Conservation (phyloP, 2,329 filamentous ascomycete genomes). For the Ophiostoma sp. region DNA sequence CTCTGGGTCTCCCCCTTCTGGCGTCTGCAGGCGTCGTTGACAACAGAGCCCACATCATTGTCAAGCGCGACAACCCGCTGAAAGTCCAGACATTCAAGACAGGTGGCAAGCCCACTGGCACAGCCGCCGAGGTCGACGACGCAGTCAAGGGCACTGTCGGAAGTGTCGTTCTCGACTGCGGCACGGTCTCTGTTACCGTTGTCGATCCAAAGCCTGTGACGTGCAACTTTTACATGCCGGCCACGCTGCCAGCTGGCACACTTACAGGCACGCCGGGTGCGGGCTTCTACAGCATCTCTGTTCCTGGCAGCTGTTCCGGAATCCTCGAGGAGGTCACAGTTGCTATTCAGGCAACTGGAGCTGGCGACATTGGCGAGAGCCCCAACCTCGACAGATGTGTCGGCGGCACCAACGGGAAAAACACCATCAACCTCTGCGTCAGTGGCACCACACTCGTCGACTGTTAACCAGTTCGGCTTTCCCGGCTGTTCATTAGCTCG, state of each 20-base stretch:
- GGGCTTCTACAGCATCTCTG: background rate
- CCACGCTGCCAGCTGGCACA: background rate
- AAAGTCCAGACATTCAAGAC: background rate
- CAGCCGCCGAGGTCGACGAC: background rate
- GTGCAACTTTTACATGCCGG: background rate
- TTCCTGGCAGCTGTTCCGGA: background rate
- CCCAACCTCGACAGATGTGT: slow-evolving; percentile 12
- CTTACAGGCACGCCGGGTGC: background rate
- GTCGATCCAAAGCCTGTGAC: background rate
- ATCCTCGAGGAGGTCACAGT: background rate
- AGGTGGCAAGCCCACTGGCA: background rate
- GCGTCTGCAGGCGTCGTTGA: background rate
- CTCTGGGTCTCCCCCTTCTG: background rate
- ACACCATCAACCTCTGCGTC: background rate
- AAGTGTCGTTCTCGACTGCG: background rate
- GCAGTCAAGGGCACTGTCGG: background rate
- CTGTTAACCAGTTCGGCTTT: background rate
- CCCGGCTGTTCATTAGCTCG: background rate
- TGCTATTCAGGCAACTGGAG: background rate
- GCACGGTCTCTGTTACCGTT: background rate
- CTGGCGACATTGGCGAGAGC: slow-evolving; percentile 12
- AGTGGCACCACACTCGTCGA: background rate
- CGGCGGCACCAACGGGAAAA: background rate
- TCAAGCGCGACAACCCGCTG: background rate
- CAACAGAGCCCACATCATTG: background rate